Evolutionary conservation across 192 early-diverging fungal genomes (phyloP), one percentile per base, ranked within the genome.

Genomic region (Paraglomus occultum): DNA sequence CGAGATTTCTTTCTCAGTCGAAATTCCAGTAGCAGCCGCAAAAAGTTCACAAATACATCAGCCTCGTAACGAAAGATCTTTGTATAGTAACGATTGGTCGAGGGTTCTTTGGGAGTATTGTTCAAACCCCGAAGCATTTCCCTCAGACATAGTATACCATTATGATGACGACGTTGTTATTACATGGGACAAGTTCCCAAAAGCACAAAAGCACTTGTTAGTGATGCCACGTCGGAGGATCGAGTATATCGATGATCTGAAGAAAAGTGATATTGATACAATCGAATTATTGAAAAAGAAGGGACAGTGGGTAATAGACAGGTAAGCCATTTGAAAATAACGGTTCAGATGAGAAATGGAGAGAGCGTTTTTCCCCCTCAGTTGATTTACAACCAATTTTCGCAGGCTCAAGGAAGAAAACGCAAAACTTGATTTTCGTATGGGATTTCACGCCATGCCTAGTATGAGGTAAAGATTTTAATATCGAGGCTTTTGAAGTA

Each of bases 401-500:
- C 0, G 1, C 39, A 79, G 77, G 11, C 42, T 75, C 45, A 75
- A 71, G 54, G 52, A 43, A 44, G 73, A 62, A 38, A 72, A 63
- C 12, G 70, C 72, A 9, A 22, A 59, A 46, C 53, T 71, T 6
- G 53, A 67, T 15, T 83, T 87, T 70, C 81, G 80, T 23, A 79
- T 78, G 54, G 88, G 88, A 1, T 87, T 90, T 61, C 88, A 90
- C 64, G 76, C 78, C 1, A 46, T 88, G 11, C 85, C 85, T 0
- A 84, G 83, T 47, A 80, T 90, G 77, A 67, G 69, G 83, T 83
- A 59, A 22, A 71, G 43, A 22, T 38, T 5, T 50, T 20, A 14
- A 4, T 20, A 8, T 23, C 46, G n/a, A n/a, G n/a, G n/a, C n/a
- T n/a, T n/a, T n/a, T n/a, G n/a, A n/a, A n/a, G n/a, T n/a, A n/a